These are phyloP conservation scores for Cichorium intybus DNA, from an alignment of 140 eudicot genomes.

Conservation along the genomic window DNA sequence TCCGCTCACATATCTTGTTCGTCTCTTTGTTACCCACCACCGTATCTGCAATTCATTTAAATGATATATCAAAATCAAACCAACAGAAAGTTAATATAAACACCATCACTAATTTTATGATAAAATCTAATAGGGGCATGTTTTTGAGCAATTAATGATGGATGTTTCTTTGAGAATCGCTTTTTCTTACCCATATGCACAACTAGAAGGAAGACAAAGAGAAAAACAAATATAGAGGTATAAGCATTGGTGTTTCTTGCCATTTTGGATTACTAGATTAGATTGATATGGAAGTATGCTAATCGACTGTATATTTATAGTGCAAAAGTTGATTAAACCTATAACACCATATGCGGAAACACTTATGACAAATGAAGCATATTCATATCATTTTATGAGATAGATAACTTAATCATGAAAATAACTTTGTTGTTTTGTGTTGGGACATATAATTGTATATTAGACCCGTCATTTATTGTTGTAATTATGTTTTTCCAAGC, in stretches of 20 bases:
- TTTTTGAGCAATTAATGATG: not conserved
- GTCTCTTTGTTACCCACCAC: not conserved
- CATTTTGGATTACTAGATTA: not conserved
- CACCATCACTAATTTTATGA: not conserved
- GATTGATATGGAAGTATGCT: not conserved
- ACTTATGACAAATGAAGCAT: no score
- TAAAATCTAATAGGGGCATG: not conserved
- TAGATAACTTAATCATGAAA: no score
- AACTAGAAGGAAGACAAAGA: slow-evolving; percentile 5
- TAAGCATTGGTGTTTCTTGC: not conserved
- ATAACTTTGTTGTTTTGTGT: no score
- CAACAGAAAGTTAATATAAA: not conserved
- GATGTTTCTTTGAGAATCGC: no score
- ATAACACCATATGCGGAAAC: not conserved
- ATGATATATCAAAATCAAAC: not conserved
- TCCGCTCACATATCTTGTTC: not conserved
- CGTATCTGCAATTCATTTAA: slow-evolving; percentile 1
- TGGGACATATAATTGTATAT: not conserved
- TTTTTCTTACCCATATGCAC: slow-evolving; percentile 7
- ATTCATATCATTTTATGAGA: no score
- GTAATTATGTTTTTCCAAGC: not conserved
- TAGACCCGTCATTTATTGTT: not conserved
- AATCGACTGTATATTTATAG: slow-evolving; percentile 8
- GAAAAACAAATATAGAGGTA: not conserved
- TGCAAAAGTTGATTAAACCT: not conserved